Evolutionary conservation across 2,329 filamentous ascomycete genomes (phyloP).

Genomic region (Aspergillus brunneoviolaceus): DNA sequence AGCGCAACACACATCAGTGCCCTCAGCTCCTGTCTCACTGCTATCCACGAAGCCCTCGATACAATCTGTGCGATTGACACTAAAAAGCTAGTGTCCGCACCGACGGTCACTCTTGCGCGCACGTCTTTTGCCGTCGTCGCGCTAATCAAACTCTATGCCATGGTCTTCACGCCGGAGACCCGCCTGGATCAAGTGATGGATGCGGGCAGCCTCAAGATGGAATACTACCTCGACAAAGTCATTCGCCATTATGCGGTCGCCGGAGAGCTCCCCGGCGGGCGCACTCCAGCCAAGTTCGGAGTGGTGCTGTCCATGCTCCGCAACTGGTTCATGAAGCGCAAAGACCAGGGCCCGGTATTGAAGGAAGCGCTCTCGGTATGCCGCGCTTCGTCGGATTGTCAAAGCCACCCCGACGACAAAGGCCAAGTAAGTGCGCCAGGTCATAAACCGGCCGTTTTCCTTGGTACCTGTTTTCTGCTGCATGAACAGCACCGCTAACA

Average conservation of each 20-base stretch:
- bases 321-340: constrained; percentile 63
- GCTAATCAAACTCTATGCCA: constrained; percentile 71
- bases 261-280: constrained; percentile 62
- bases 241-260: constrained; percentile 66
- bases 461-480: not conserved
- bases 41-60: constrained; percentile 66
- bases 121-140: constrained; percentile 71
- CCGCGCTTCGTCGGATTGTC: not conserved
- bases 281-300: constrained; percentile 68
- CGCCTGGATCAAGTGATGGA: constrained; percentile 70
- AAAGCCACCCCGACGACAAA: not conserved
- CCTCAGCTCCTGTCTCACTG: constrained; percentile 64
- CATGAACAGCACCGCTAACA: not conserved
- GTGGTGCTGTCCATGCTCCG: constrained; percentile 69
- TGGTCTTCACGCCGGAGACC: constrained; percentile 61
- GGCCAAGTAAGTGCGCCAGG: constrained; percentile 6
- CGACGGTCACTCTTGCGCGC: constrained; percentile 70
- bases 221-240: constrained; percentile 68
- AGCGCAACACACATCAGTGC: constrained; percentile 65
- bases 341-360: constrained; percentile 30
- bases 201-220: constrained; percentile 64
- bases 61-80: constrained; percentile 63
- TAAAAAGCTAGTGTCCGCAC: constrained; percentile 60
- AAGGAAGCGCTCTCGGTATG: constrained; percentile 24
- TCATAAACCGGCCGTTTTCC: too few relatives aligned